phyloP scores from a whole-genome alignment of 208 protist species.

The Angomonas deanei region DNA sequence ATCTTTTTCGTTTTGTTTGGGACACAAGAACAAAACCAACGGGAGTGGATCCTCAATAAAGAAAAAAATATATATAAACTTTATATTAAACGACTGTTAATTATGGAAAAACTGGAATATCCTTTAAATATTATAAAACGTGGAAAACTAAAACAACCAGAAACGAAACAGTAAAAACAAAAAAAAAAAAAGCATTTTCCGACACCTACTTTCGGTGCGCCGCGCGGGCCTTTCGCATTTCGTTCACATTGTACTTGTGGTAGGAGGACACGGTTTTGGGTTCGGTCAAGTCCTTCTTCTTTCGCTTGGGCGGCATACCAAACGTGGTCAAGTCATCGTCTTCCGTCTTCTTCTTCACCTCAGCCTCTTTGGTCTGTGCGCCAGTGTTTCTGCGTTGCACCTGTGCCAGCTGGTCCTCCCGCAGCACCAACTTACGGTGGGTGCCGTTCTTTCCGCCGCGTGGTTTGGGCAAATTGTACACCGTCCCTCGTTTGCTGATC shows the following conservation, averaged over 20 bases:
- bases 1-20: too few species aligned
- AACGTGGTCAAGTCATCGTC: conserved; percentile 65
- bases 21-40: too few species aligned
- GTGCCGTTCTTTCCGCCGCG: conserved; percentile 82
- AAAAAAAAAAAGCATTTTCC: neutral
- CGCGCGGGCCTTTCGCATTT: conserved; percentile 80
- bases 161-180: neutral
- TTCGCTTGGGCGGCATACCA: conserved; percentile 48
- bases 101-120: too few species aligned
- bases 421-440: conserved; percentile 79
- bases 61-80: too few species aligned
- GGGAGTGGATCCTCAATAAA: too few species aligned
- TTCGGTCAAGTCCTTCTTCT: conserved; percentile 56
- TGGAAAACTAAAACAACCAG: too few species aligned
- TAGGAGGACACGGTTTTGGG: conserved; percentile 68
- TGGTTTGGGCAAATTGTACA: conserved; percentile 86
- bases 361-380: conserved; percentile 47
- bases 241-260: conserved; percentile 88
- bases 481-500: conserved; percentile 81
- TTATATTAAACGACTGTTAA: too few species aligned
- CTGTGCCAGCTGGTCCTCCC: conserved; percentile 88
- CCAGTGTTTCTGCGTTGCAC: conserved; percentile 61
- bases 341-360: conserved; percentile 19
- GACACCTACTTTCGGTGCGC: conserved; percentile 47
- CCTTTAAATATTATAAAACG: too few species aligned